These are phyloP conservation scores for Debaryomyces fabryi DNA, from an alignment of 1,139 yeast genomes.

Conservation along the genomic window DNA sequence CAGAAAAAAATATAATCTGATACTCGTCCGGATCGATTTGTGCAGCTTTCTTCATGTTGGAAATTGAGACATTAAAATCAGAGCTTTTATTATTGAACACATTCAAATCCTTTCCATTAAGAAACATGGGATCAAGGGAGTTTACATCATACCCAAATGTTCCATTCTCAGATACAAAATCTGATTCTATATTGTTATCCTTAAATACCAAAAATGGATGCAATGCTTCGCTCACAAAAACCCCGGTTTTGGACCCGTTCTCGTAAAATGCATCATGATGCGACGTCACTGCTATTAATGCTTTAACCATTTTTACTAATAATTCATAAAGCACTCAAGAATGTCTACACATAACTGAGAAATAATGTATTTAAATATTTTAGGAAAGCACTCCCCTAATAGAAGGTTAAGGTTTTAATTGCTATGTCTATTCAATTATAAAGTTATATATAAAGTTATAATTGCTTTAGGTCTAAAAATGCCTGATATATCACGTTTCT, in stretches of 20 bases:
- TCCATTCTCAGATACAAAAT: slow-evolving; percentile 59
- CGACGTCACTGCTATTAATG: slow-evolving; percentile 52
- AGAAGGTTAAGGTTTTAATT: not conserved
- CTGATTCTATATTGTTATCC: slow-evolving; percentile 51
- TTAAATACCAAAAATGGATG: slow-evolving; percentile 55
- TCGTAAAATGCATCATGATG: slow-evolving; percentile 50
- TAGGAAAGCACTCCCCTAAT: not conserved
- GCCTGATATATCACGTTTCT: not conserved
- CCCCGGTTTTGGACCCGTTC: slow-evolving; percentile 59
- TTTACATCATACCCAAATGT: slow-evolving; percentile 55
- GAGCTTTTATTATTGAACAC: slow-evolving; percentile 38
- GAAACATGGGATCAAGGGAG: slow-evolving; percentile 41
- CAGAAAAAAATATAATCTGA: slow-evolving; percentile 59
- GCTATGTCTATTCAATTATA: not conserved
- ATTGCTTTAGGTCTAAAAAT: not conserved
- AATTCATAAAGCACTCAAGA: not conserved
- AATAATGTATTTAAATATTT: not conserved
- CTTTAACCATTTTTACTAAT: slow-evolving; percentile 34
- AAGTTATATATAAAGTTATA: no score
- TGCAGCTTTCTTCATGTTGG: slow-evolving; percentile 41
- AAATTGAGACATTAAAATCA: slow-evolving; percentile 37
- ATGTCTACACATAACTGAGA: not conserved
- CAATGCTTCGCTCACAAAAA: slow-evolving; percentile 55
- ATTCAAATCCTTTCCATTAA: slow-evolving; percentile 45
- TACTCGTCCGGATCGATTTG: slow-evolving; percentile 50